phyloP scores from a whole-genome alignment of 2,329 filamentous ascomycete genomes.

The Trichoderma afroharzianum region DNA sequence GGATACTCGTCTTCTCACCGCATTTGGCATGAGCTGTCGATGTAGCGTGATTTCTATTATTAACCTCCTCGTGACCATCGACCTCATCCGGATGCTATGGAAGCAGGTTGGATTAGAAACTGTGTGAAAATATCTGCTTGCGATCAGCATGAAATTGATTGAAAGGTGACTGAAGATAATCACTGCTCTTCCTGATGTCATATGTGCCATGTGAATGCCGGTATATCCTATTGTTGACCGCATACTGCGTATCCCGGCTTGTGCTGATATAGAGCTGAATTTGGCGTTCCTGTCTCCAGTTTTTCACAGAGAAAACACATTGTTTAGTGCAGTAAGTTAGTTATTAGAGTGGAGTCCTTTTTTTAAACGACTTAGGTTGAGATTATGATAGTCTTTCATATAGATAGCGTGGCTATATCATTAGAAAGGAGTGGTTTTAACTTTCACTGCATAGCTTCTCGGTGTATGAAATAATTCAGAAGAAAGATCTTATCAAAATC shows the following conservation, averaged over 20 bases:
- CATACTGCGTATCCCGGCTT: neutral
- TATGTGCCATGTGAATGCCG: neutral
- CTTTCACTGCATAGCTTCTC: neutral
- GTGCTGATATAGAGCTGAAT: neutral
- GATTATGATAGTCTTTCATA: neutral
- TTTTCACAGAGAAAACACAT: neutral
- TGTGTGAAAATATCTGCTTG: neutral
- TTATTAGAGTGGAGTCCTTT: neutral
- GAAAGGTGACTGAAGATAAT: neutral
- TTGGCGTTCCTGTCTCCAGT: neutral
- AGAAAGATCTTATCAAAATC: neutral
- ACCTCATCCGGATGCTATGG: neutral
- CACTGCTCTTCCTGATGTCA: neutral
- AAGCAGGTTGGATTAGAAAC: neutral
- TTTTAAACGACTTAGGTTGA: too few species aligned
- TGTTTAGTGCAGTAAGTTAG: neutral
- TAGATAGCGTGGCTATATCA: neutral
- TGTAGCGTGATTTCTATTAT: slow-evolving; percentile 1
- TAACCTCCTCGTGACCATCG: slow-evolving; percentile 4
- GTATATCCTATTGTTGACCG: neutral
- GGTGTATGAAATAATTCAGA: neutral
- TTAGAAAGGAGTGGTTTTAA: neutral
- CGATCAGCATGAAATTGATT: neutral
- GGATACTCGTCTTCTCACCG: neutral
- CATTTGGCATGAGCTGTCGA: neutral